Base-by-base conservation (phyloP, 139 green algal genomes). In the Asterochloris erici region DNA sequence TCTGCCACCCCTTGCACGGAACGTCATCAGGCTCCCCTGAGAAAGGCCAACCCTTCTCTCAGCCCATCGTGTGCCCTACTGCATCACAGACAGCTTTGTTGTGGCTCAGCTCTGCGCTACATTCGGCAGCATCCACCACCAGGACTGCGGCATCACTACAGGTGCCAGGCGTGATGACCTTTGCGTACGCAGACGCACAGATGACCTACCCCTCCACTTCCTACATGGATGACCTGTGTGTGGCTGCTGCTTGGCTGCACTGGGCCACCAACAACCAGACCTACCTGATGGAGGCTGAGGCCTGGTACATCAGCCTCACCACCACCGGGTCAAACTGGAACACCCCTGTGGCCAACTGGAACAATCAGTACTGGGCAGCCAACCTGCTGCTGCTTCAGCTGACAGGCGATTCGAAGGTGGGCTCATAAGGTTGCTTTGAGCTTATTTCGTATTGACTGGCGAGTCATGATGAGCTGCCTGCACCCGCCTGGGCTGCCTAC, bases 171-270 rank as follows among this genome's bases (percentile, higher is more conserved):
- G 26, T 81, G 14, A 74, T 63, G 23, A 81, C 63, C 54, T 13
- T 28, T 14, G 17, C 60, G 77, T 73, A 81, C 19, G 10, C 15
- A 14, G 63, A 73, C 63, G 77, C 77, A 21, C 61, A 63, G 13
- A 26, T 81, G 77, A 38, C 62, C 9, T 85, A 82, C 61, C 77
- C 68, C 13, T 82, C 76, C 14, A 82, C 82, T 61, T 82, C 54
- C 12, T 85, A 82, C 54, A 60, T 82, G 26, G 91, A 95, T 78
- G 90, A 93, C 75, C 84, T 95, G 63, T 81, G 86, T 12, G 89
- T 85, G 63, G 89, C 88, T 16, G 88, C 86, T n/a, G 81, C 73
- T 15, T 95, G 91, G 91, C 81, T 95, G 79, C 91, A 89, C 81
- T 81, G 79, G 11, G 87, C 86, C 23, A 92, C 91, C 12, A 70